These are phyloP conservation scores for Persicaria tinctoria DNA, from an alignment of 148 eudicot species.

Conservation along the genomic window DNA sequence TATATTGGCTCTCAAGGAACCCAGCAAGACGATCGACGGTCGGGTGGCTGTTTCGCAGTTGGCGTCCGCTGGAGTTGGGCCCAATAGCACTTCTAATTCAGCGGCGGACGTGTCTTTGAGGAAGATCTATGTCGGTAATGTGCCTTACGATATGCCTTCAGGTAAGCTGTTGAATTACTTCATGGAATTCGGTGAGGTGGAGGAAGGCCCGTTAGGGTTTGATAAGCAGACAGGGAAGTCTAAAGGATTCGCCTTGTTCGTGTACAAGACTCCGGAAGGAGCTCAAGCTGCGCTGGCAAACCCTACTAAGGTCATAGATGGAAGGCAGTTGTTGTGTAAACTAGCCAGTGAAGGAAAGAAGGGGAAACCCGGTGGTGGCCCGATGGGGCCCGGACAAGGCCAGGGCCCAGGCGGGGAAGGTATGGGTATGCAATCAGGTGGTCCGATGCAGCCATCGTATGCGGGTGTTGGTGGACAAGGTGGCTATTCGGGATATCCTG, in stretches of 20 bases:
- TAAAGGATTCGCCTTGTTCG: slow-evolving; percentile 69
- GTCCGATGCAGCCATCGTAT: slow-evolving; percentile 18
- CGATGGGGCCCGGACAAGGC: slow-evolving; percentile 18
- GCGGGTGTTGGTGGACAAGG: slow-evolving; percentile 24
- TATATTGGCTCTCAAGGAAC: slow-evolving; percentile 53
- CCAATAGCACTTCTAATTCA: slow-evolving; percentile 10
- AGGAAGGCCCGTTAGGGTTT: slow-evolving; percentile 77
- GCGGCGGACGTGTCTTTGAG: slow-evolving; percentile 35
- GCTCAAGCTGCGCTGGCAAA: slow-evolving; percentile 53
- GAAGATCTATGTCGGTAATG: slow-evolving; percentile 68
- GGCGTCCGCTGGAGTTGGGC: slow-evolving; percentile 42
- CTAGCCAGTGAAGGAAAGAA: slow-evolving; percentile 69
- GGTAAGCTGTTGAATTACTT: slow-evolving; percentile 51
- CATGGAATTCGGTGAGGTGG: slow-evolving; percentile 54
- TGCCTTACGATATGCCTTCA: slow-evolving; percentile 53
- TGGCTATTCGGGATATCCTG: slow-evolving; percentile 30
- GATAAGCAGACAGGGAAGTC: slow-evolving; percentile 76
- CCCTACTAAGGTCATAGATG: slow-evolving; percentile 55
- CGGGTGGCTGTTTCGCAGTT: slow-evolving; percentile 57
- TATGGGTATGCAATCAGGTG: slow-evolving; percentile 35
- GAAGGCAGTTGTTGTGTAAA: slow-evolving; percentile 46
- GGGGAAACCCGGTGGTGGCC: slow-evolving; percentile 29
- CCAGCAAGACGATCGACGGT: slow-evolving; percentile 71
- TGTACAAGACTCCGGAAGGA: slow-evolving; percentile 57
- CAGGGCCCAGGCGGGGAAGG: slow-evolving; percentile 15